These are phyloP conservation scores for Claviceps sp. DNA, from an alignment of 2,329 filamentous ascomycete species.

Conservation along the genomic window DNA sequence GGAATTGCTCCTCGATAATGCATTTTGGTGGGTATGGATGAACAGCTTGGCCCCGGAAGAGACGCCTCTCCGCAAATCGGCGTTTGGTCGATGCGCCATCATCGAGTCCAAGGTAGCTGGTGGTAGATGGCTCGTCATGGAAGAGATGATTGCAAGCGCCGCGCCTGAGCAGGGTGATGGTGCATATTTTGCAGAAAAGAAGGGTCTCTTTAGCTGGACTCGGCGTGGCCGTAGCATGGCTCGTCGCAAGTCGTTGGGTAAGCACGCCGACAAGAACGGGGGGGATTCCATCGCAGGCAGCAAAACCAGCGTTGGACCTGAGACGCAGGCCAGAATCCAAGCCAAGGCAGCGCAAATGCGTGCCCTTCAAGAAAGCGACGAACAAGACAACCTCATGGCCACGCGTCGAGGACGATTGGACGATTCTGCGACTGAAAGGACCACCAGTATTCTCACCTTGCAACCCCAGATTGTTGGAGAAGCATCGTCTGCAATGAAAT, in stretches of 20 bases:
- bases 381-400: slow-evolving; percentile 26
- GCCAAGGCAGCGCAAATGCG: slow-evolving; percentile 78
- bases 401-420: slow-evolving; percentile 42
- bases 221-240: slow-evolving; percentile 48
- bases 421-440: slow-evolving; percentile 54
- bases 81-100: slow-evolving; percentile 86
- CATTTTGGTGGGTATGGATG: slow-evolving; percentile 99
- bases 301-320: slow-evolving; percentile 74
- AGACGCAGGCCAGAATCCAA: slow-evolving; percentile 88
- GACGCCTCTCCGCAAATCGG: slow-evolving; percentile 70
- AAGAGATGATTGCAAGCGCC: slow-evolving; percentile 91
- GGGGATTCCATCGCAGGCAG: slow-evolving; percentile 37
- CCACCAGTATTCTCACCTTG: slow-evolving; percentile 77
- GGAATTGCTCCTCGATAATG: slow-evolving; percentile 75
- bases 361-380: slow-evolving; percentile 51
- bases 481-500: slow-evolving; percentile 88
- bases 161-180: slow-evolving; percentile 72
- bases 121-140: slow-evolving; percentile 85
- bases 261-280: slow-evolving; percentile 37
- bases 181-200: slow-evolving; percentile 91
- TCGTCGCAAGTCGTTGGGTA: slow-evolving; percentile 58
- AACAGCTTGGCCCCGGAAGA: slow-evolving; percentile 88
- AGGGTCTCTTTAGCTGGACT: slow-evolving; percentile 82
- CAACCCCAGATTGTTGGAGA: slow-evolving; percentile 76
- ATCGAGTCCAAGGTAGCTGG: slow-evolving; percentile 74